Percentiles rank a stretch among this genome's conserved stretches.
phyloP scores from a whole-genome alignment of 1,284 basidiomycete species.

The Sphaerobolus stellatus region DNA sequence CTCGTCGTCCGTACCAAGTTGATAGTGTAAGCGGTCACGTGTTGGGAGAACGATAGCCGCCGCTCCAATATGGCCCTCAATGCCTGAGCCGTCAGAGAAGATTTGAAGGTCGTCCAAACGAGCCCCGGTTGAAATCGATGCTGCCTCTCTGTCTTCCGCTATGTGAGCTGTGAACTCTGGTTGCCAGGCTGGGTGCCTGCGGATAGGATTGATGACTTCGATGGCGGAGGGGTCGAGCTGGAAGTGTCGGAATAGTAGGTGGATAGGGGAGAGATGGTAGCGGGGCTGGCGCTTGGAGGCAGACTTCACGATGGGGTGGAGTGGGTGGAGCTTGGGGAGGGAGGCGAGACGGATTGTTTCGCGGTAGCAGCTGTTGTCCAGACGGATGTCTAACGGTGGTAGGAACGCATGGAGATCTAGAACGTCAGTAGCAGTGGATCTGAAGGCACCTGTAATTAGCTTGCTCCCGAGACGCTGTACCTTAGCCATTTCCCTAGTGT shows the following conservation, averaged over 20 bases:
- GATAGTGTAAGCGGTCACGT: too few relatives aligned
- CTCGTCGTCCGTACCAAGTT: not conserved
- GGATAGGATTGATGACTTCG: not conserved
- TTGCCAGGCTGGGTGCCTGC: not conserved
- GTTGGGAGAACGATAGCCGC: too few relatives aligned
- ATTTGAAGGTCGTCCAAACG: not conserved
- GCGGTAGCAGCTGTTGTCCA: conserved; percentile 26
- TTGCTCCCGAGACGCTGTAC: conserved; percentile 7
- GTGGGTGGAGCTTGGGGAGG: not conserved
- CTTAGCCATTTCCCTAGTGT: not conserved
- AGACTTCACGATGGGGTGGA: not conserved
- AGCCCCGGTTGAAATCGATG: not conserved
- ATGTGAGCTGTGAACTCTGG: not conserved
- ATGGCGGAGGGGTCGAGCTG: not conserved
- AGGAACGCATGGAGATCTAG: conserved; percentile 8
- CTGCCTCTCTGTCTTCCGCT: not conserved
- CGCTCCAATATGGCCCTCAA: not conserved
- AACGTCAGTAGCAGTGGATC: not conserved
- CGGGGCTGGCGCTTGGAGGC: not conserved
- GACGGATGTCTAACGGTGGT: conserved; percentile 28
- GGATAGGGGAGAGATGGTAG: not conserved
- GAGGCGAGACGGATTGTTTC: not conserved
- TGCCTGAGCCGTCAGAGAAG: not conserved
- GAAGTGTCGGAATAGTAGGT: not conserved
- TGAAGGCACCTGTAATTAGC: conserved; percentile 6